Percentiles rank a stretch among this genome's conserved stretches.
These are phyloP conservation scores for Nectriaceae sp. DNA, from an alignment of 2,329 filamentous ascomycete species.

Conservation along the genomic window DNA sequence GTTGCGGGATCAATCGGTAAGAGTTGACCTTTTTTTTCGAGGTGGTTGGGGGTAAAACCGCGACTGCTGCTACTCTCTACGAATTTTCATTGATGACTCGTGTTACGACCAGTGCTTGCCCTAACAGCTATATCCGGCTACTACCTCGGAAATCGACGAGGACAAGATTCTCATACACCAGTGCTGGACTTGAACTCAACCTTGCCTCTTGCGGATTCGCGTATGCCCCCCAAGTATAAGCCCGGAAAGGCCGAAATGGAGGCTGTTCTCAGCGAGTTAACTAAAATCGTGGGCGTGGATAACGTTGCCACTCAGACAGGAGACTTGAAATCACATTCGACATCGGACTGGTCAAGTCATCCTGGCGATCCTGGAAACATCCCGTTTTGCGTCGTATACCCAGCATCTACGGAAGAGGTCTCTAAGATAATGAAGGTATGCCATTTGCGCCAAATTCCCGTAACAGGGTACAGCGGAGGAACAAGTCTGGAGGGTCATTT, in stretches of 20 bases:
- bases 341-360: conserved; percentile 66
- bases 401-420: conserved; percentile 77
- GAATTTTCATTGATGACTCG: no score
- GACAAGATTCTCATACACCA: no score
- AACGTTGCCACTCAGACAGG: conserved; percentile 61
- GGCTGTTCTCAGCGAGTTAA: conserved; percentile 70
- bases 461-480: conserved; percentile 84
- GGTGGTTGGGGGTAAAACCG: no score
- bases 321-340: conserved; percentile 58
- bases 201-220: neutral
- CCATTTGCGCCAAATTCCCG: conserved; percentile 76
- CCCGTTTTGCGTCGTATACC: conserved; percentile 74
- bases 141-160: no score
- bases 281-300: conserved; percentile 62
- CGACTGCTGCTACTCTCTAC: no score
- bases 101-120: no score
- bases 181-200: neutral
- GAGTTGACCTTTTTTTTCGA: no score
- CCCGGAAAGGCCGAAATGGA: conserved; percentile 52
- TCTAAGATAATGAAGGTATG: conserved; percentile 88
- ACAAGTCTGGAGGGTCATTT: conserved; percentile 91
- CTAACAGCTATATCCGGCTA: no score
- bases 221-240: neutral
- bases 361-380: conserved; percentile 47
- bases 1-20: no score